Evolutionary conservation across 768 basidiomycete genomes (phyloP).

Genomic region (Tubosaeta sp.): DNA sequence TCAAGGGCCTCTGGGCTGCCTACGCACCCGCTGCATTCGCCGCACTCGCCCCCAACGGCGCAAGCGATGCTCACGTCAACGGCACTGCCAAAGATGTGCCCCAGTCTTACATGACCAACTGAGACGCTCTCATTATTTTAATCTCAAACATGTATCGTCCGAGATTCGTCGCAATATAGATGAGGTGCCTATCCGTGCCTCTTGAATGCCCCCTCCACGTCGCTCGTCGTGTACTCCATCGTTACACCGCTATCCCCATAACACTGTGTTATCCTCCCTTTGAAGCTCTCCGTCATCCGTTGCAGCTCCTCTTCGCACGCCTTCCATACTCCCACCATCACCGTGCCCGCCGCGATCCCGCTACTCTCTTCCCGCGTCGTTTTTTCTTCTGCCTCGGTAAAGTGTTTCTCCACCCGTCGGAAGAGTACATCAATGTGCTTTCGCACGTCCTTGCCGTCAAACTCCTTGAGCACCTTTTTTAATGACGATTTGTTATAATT

Average conservation of each 20-base stretch:
- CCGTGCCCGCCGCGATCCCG: slow-evolving; percentile 53
- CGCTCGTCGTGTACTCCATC: slow-evolving; percentile 69
- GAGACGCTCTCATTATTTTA: slow-evolving; percentile 9
- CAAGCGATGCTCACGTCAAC: slow-evolving; percentile 9
- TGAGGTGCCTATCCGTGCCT: slow-evolving; percentile 40
- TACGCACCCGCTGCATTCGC: slow-evolving; percentile 40
- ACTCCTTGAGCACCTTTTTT: slow-evolving; percentile 86
- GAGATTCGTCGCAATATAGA: slow-evolving; percentile 5
- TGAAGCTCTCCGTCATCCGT: slow-evolving; percentile 66
- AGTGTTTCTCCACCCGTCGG: slow-evolving; percentile 95
- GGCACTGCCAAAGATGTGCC: background rate
- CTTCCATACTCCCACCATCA: slow-evolving; percentile 85
- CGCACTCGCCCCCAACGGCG: slow-evolving; percentile 18
- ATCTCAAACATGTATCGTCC: slow-evolving; percentile 10
- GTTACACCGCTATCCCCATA: slow-evolving; percentile 70
- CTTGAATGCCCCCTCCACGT: slow-evolving; percentile 78
- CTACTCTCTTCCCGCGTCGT: slow-evolving; percentile 51
- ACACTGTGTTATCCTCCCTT: slow-evolving; percentile 66
- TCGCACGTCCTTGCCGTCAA: slow-evolving; percentile 81
- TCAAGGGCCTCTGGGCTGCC: slow-evolving; percentile 38
- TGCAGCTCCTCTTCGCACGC: slow-evolving; percentile 84
- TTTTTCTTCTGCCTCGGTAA: slow-evolving; percentile 76
- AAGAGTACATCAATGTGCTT: slow-evolving; percentile 83
- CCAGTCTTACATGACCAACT: slow-evolving; percentile 10
- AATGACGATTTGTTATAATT: slow-evolving; percentile 72